Conservation (phyloP, 306 rosid genomes). For the Prunus campanulata region DNA sequence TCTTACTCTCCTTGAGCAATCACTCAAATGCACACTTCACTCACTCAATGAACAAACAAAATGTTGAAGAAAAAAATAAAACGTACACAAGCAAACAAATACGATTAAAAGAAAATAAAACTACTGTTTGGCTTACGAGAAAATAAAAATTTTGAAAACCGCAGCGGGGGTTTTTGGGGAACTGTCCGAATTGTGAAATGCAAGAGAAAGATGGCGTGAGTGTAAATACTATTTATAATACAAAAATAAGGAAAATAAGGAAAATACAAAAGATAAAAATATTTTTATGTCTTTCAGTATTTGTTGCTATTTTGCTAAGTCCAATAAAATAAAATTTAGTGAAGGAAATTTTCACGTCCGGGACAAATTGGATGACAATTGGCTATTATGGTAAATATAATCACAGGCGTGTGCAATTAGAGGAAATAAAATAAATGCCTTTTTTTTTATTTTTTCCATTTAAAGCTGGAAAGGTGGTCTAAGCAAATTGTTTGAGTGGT, state of each 20-base stretch:
- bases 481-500: background rate
- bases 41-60: conserved; percentile 4
- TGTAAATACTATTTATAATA: background rate
- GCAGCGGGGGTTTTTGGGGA: conserved; percentile 43
- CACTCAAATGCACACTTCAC: conserved; percentile 23
- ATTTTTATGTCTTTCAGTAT: background rate
- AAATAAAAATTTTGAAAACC: conserved; percentile 20
- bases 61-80: conserved; percentile 15
- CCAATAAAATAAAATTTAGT: conserved; percentile 74
- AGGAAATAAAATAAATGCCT: conserved; percentile 16
- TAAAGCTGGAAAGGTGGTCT: background rate
- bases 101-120: background rate
- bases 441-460: background rate
- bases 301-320: conserved; percentile 34
- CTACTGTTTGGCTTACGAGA: conserved; percentile 36
- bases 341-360: conserved; percentile 72
- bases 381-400: conserved; percentile 39
- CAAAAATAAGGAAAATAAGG: background rate
- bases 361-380: conserved; percentile 30
- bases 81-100: conserved; percentile 3
- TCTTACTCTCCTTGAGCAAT: conserved; percentile 47
- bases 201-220: conserved; percentile 15
- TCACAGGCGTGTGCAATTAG: no score
- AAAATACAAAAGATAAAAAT: background rate
- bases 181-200: conserved; percentile 26